Conservation (phyloP, 129 eudicot genomes). For the Heracleum sosnowskyi region DNA sequence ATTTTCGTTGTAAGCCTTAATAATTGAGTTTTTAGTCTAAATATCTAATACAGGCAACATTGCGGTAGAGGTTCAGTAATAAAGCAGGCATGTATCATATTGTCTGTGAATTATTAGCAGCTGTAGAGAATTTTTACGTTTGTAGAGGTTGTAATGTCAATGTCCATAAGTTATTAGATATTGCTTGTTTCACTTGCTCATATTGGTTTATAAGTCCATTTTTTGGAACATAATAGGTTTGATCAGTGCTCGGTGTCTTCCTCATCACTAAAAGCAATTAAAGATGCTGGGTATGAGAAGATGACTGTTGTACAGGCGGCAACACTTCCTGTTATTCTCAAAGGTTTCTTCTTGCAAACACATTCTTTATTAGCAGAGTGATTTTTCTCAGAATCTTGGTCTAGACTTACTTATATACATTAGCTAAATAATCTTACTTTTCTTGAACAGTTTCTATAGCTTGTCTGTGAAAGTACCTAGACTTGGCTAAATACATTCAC, state of each 20-base stretch:
- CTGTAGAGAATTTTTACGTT: background rate
- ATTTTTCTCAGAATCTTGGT: background rate
- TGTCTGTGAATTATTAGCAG: background rate
- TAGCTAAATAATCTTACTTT: too few relatives aligned
- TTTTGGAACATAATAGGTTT: slow-evolving; percentile 40
- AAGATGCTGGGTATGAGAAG: slow-evolving; percentile 92
- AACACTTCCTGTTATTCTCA: slow-evolving; percentile 85
- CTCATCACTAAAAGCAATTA: slow-evolving; percentile 65
- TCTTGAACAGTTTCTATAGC: background rate
- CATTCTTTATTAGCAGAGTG: background rate
- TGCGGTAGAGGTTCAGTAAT: background rate
- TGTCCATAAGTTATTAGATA: background rate
- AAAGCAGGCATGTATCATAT: background rate
- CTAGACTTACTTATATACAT: too few relatives aligned
- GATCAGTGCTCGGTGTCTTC: slow-evolving; percentile 85
- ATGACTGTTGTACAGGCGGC: slow-evolving; percentile 98
- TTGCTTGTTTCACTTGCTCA: background rate
- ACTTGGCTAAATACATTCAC: background rate
- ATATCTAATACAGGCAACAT: background rate
- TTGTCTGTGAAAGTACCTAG: background rate
- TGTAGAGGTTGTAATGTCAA: background rate
- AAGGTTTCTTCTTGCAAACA: slow-evolving; percentile 34
- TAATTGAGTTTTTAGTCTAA: background rate
- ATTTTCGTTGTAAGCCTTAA: background rate
- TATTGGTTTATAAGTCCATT: background rate